phyloP scores from a whole-genome alignment of 2,329 filamentous ascomycete genomes.

The Fusarium virguliforme region DNA sequence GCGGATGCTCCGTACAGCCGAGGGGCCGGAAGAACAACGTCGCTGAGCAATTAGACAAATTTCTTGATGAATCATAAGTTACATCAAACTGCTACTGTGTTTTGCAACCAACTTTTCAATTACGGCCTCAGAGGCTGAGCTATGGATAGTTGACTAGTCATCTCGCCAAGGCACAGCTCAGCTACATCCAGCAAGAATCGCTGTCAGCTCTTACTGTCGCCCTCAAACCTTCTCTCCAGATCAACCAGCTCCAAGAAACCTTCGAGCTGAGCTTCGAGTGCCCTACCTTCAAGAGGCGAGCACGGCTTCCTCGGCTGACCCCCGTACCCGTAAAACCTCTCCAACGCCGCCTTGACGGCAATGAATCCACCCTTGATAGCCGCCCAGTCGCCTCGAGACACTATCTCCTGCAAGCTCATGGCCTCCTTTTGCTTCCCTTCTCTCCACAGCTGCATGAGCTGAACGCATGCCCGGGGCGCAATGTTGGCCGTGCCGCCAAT shows the following conservation, averaged over 20 bases:
- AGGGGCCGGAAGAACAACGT: neutral
- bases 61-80: neutral
- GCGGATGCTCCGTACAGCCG: neutral
- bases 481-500: conserved; percentile 82
- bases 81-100: neutral
- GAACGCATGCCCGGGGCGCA: conserved; percentile 75
- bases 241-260: conserved; percentile 47
- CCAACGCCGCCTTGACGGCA: conserved; percentile 77
- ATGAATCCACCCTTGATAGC: conserved; percentile 79
- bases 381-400: conserved; percentile 79
- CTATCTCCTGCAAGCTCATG: conserved; percentile 73
- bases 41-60: neutral
- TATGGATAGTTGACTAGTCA: neutral
- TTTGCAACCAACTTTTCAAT: neutral
- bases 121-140: neutral
- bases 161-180: neutral
- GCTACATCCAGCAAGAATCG: neutral
- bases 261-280: conserved; percentile 43
- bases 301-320: conserved; percentile 65
- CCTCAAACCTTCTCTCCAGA: conserved; percentile 54
- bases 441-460: conserved; percentile 73
- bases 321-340: conserved; percentile 76
- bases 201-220: conserved; percentile 9
- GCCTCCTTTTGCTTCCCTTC: conserved; percentile 73
- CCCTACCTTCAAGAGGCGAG: conserved; percentile 41